Conservation (phyloP, 116 monocot species). For the Trichopus zeylanicus region DNA sequence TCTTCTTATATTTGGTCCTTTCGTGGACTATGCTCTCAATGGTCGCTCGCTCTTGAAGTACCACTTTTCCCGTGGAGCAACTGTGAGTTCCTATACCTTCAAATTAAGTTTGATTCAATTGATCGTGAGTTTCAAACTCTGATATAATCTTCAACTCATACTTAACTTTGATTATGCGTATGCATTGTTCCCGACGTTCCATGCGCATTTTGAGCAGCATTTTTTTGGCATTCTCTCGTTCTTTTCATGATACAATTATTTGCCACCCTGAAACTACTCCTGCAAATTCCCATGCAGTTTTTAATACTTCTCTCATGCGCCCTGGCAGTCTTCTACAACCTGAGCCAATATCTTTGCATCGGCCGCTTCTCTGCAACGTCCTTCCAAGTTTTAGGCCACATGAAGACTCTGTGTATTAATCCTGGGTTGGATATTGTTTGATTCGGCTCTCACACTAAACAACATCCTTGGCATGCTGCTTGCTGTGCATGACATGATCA, state of each 20-base stretch:
- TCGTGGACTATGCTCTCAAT: conserved; percentile 72
- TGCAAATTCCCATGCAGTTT: conserved; percentile 42
- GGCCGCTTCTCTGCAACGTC: conserved; percentile 95
- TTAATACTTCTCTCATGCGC: conserved; percentile 87
- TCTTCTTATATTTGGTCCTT: conserved; percentile 74
- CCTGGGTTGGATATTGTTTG: conserved; percentile 88
- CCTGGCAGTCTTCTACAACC: conserved; percentile 94
- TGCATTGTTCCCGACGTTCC: no score
- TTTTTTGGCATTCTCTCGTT: no score
- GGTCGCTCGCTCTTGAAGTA: conserved; percentile 43
- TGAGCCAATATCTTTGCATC: conserved; percentile 98
- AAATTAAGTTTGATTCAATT: no score
- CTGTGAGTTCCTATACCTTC: conserved; percentile 46
- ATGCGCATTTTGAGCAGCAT: no score
- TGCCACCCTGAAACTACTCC: background rate
- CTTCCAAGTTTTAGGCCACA: conserved; percentile 98
- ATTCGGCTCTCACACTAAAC: conserved; percentile 81
- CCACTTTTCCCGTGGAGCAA: conserved; percentile 61
- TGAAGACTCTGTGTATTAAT: conserved; percentile 96
- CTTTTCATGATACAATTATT: background rate
- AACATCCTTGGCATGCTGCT: conserved; percentile 85
- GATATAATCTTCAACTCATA: background rate
- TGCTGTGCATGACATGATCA: conserved; percentile 77
- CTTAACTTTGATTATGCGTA: background rate
- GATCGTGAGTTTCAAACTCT: no score